Base-by-base conservation (phyloP, 805 yeast genomes). In the Candida wancherniae region DNA sequence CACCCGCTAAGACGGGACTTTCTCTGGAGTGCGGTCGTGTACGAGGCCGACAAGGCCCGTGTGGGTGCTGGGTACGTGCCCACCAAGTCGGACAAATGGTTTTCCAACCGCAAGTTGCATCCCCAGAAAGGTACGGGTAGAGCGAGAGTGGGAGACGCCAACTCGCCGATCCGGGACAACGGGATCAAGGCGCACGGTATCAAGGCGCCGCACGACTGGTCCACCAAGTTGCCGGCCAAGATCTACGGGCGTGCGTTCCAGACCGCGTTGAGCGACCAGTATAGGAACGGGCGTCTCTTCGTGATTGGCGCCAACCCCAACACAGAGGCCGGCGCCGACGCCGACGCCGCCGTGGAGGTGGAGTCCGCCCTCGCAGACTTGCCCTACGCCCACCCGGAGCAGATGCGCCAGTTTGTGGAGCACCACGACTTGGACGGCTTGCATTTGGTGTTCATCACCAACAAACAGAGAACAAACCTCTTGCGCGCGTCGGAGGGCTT, bases 141-240 rank as follows among this genome's bases (percentile, higher is more conserved):
- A 40, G 99, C 99, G 32, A 80, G 99, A 69, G 81, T 77, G 33
- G 99, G 99, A 66, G 97, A 88, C 61, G 87, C 84, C 37, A 90
- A 88, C 51, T 85, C 95, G 15, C 98, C 98, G 29, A 82, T 80
- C 26, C 79, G 95, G 63, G 78, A 76, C 50, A 85, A 83, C 51
- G 96, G 95, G 56, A 87, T 90, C 31, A 71, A 80, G 47, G 97
- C 97, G 0, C 75, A 81, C 49, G 96, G 92, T 10, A 80, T 92
- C 54, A 75, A 73, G 33, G 96, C 96, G 3, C 95, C 95, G 28
- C 86, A 83, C 50, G 95, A 90, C 56, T 78, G 80, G 71, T 71
- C 87, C 17, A 81, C 96, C 3, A 75, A 71, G 8, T 68, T 92
- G 45, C 94, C 94, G 14, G 53, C 54, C 20, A 79, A 84, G 53